These are phyloP conservation scores for Cetradonia linearis DNA, from an alignment of 495 filamentous ascomycete genomes.

Conservation along the genomic window DNA sequence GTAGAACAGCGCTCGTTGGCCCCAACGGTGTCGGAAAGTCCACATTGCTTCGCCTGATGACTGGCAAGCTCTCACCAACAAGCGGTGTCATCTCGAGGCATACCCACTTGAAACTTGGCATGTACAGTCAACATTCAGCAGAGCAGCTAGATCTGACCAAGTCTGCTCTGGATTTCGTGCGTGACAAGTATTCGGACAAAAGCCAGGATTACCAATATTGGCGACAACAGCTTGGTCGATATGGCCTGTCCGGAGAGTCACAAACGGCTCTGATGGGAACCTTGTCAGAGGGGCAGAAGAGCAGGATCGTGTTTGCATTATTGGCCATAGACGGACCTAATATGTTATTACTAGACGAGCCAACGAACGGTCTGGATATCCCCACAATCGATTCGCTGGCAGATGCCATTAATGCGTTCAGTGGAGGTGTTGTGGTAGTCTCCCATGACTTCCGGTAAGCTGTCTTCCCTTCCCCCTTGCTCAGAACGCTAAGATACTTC, in stretches of 20 bases:
- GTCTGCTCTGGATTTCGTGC: conserved; percentile 92
- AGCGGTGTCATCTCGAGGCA: conserved; percentile 73
- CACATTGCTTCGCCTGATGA: conserved; percentile 96
- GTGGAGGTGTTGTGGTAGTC: conserved; percentile 93
- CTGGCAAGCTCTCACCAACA: conserved; percentile 84
- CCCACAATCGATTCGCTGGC: conserved; percentile 96
- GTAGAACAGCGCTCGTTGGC: conserved; percentile 89
- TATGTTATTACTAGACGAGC: conserved; percentile 96
- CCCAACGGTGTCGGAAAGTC: conserved; percentile 99
- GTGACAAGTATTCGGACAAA: conserved; percentile 83
- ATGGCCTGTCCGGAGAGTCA: conserved; percentile 80
- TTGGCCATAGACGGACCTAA: conserved; percentile 94
- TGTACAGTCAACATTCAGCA: conserved; percentile 96
- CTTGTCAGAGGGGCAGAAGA: conserved; percentile 94
- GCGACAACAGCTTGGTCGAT: conserved; percentile 91
- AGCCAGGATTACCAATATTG: conserved; percentile 99
- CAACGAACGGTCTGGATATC: conserved; percentile 98
- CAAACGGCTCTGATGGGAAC: conserved; percentile 98
- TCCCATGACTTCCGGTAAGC: conserved; percentile 94
- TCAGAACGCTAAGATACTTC: conserved; percentile 21
- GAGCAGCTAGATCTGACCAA: conserved; percentile 98
- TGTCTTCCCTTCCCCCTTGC: neutral
- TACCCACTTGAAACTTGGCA: conserved; percentile 94
- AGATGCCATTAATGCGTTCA: conserved; percentile 93
- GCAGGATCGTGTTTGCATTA: conserved; percentile 92